These are phyloP conservation scores for Mycogone perniciosa DNA, from an alignment of 2,329 filamentous ascomycete genomes.

Conservation along the genomic window DNA sequence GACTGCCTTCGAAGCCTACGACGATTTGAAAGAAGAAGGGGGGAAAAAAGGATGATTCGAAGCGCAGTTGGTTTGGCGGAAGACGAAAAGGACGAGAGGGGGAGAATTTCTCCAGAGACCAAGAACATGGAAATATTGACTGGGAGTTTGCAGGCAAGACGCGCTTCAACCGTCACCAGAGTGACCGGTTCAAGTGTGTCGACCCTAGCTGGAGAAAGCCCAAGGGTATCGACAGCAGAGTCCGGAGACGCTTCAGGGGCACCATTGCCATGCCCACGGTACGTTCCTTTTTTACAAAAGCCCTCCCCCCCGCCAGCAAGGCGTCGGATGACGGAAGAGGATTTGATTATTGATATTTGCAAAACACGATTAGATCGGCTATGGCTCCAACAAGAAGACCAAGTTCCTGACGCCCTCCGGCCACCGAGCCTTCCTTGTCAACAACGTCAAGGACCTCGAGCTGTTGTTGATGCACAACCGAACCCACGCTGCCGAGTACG, in stretches of 20 bases:
- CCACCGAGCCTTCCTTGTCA: slow-evolving; percentile 99
- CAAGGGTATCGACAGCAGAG: slow-evolving; percentile 99
- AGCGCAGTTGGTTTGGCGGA: slow-evolving; percentile 7
- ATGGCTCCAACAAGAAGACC: slow-evolving; percentile 99
- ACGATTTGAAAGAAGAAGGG: neutral
- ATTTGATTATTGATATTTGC: slow-evolving; percentile 10
- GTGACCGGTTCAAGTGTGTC: slow-evolving; percentile 92
- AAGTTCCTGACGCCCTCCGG: slow-evolving; percentile 97
- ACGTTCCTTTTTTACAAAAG: slow-evolving; percentile 40
- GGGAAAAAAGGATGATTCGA: neutral
- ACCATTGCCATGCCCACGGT: slow-evolving; percentile 97
- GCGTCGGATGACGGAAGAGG: neutral
- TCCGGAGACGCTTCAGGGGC: slow-evolving; percentile 95
- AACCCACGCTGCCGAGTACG: slow-evolving; percentile 97
- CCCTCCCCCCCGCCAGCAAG: neutral
- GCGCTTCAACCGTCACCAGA: slow-evolving; percentile 96
- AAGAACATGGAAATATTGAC: slow-evolving; percentile 31
- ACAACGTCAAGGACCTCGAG: slow-evolving; percentile 93
- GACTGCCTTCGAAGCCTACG: slow-evolving; percentile 5
- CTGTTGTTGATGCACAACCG: slow-evolving; percentile 99
- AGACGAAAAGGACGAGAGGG: neutral
- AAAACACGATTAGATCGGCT: slow-evolving; percentile 68
- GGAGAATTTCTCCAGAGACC: neutral
- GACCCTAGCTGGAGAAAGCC: slow-evolving; percentile 94
- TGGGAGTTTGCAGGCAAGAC: slow-evolving; percentile 64